Evolutionary conservation across 352 stramenopile species (phyloP), one percentile per base, ranked within the genome.

Genomic region (Globisporangium cystogenes): DNA sequence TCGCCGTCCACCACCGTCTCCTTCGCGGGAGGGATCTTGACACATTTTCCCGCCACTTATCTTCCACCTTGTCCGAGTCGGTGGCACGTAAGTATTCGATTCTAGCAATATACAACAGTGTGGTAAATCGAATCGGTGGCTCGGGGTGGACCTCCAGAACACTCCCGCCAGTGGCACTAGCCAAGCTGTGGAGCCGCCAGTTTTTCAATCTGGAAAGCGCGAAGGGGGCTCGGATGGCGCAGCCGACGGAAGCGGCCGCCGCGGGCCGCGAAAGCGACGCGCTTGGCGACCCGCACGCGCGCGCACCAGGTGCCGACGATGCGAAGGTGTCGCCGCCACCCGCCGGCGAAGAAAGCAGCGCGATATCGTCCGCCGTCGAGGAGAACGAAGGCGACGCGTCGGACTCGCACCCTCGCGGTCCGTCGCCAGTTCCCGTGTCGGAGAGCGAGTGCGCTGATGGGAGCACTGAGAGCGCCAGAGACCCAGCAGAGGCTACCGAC

Each of bases 1-100:
- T n/a, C 39, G 26, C 39, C 31, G 31, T 11, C 11, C n/a, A n/a
- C n/a, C n/a, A n/a, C n/a, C n/a, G n/a, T 10, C 37, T 21, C 12
- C 37, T 21, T 31, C 27, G 27, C 27, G 6, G 11, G 15, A 18
- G n/a, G n/a, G n/a, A n/a, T n/a, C n/a, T n/a, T n/a, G n/a, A n/a
- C n/a, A n/a, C n/a, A n/a, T 44, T 59, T 59, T 59, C 53, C 53
- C 53, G 53, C 53, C 33, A 15, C n/a, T 45, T 59, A 53, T 36
- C 53, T 52, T 31, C 40, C 37, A 45, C 40, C 18, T 27, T 20
- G 7, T 11, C 10, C 24, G 24, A 52, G 44, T 47, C 36, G 52
- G 52, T 59, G 52, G 14, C 42, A 40, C 26, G 16, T 27, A 8
- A 18, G 27, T 14, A 16, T 27, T 45, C 20, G 18, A 14, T 6